These are phyloP conservation scores for Erodium maritimum DNA, from an alignment of 345 rosid species.

Conservation along the genomic window DNA sequence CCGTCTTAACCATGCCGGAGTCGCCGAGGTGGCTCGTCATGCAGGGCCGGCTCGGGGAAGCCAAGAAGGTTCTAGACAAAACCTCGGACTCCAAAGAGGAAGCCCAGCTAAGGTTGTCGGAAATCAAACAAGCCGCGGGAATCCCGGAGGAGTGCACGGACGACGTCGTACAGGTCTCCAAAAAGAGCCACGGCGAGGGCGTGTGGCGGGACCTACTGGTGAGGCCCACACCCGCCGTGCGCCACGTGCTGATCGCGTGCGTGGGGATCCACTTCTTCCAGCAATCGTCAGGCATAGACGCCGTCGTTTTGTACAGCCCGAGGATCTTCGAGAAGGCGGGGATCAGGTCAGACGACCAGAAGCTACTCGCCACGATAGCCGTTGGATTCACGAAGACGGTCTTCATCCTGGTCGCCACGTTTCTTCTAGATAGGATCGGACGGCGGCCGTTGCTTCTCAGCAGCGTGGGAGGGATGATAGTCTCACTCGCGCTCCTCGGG, in stretches of 20 bases:
- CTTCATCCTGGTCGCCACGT: constrained; percentile 64
- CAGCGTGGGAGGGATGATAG: constrained; percentile 63
- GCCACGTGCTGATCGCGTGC: constrained; percentile 53
- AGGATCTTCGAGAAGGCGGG: constrained; percentile 74
- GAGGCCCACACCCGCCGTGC: constrained; percentile 52
- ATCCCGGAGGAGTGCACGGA: constrained; percentile 63
- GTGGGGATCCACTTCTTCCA: constrained; percentile 72
- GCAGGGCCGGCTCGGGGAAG: constrained; percentile 83
- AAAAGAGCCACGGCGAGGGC: constrained; percentile 40
- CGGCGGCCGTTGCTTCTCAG: constrained; percentile 63
- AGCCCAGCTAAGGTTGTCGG: constrained; percentile 46
- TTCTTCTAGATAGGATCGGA: constrained; percentile 61
- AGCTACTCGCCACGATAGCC: constrained; percentile 66
- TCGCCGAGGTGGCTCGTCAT: constrained; percentile 94
- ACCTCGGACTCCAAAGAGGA: constrained; percentile 63
- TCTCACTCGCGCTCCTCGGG: constrained; percentile 36
- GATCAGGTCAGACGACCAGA: constrained; percentile 24
- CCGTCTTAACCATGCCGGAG: constrained; percentile 78
- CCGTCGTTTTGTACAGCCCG: constrained; percentile 78
- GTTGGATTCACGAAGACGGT: constrained; percentile 65
- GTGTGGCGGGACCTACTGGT: constrained; percentile 60
- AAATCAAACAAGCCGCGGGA: constrained; percentile 75
- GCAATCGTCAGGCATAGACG: constrained; percentile 72
- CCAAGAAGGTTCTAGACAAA: constrained; percentile 55
- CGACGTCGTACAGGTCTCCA: constrained; percentile 33